Conservation (phyloP, 805 yeast genomes). For the Brettanomyces sp. region DNA sequence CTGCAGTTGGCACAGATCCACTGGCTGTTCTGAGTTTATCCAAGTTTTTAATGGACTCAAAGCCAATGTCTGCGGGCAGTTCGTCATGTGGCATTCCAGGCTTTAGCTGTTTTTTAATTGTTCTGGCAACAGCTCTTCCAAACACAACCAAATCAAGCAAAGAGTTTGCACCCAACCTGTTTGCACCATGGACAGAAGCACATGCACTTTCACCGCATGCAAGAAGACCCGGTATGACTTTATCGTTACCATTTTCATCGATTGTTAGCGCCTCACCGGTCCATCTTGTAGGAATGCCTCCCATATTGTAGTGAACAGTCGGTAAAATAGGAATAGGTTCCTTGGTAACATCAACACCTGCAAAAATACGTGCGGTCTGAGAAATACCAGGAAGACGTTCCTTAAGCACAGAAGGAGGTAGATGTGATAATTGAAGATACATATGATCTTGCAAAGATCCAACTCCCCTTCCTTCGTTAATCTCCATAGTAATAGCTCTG, state of each 20-base stretch:
- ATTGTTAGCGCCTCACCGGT: slow-evolving; percentile 87
- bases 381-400: slow-evolving; percentile 99
- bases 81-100: slow-evolving; percentile 87
- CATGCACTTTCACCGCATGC: slow-evolving; percentile 99
- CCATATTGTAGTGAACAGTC: slow-evolving; percentile 99
- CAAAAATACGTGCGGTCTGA: slow-evolving; percentile 95
- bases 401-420: slow-evolving; percentile 83
- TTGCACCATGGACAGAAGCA: slow-evolving; percentile 99
- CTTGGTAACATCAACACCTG: slow-evolving; percentile 98
- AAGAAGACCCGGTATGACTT: slow-evolving; percentile 81
- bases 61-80: slow-evolving; percentile 78
- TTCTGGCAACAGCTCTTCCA: slow-evolving; percentile 96
- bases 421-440: slow-evolving; percentile 85
- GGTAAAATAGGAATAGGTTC: slow-evolving; percentile 98
- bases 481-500: slow-evolving; percentile 97
- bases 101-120: slow-evolving; percentile 72
- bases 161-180: slow-evolving; percentile 98
- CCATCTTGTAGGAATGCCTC: slow-evolving; percentile 98
- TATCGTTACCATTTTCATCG: slow-evolving; percentile 83
- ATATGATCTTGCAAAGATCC: slow-evolving; percentile 95
- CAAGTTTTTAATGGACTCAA: slow-evolving; percentile 81
- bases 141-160: slow-evolving; percentile 92
- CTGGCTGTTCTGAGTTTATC: slow-evolving; percentile 78
- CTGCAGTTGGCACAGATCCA: slow-evolving; percentile 80
- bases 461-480: slow-evolving; percentile 98